Evolutionary conservation across 345 rosid genomes (phyloP), one percentile per base, ranked within the genome.

Genomic region (Hibiscus mutabilis): DNA sequence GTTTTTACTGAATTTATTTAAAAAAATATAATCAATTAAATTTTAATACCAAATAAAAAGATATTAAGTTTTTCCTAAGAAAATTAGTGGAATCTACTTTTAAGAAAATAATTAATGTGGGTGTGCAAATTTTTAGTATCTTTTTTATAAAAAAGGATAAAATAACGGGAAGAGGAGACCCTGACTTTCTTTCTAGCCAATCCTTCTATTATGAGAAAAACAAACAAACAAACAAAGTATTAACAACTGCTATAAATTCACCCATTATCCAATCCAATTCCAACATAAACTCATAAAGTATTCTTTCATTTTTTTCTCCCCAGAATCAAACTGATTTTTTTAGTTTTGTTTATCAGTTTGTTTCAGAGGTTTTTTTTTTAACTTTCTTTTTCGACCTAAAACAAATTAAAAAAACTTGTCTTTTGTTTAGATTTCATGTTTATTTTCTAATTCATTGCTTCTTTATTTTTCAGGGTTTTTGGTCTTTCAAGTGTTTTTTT

Each of bases 321-420:
- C 81, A 24, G 80, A 80, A 57, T 66, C 76, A 6, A 37, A 19
- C 65, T 33, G 74, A 73, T 40, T 65, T 40, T 40, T 57, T 72
- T 73, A 51, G 55, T 16, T 58, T 73, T 16, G 14, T 6, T 53
- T 53, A 53, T 53, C 55, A 49, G 55, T 49, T 49, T 49, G 12
- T 7, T 47, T 14, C 35, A 1, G 40, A 73, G 83, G 75, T 72
- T 76, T 18, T 5, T 18, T 3, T 49, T 51, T 44, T 44, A 12
- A 44, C 15, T 2, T 47, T 2, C 12, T 14, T 2, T 14, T 47
- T 14, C 52, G 16, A 13, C 3, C 4, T 12, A 44, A 11, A 11
- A 44, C 51, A 44, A 44, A 44, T 14, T 44, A 44, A 44, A 12
- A 2, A 47, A 37, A 37, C 18, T 47, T 14, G 52, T 47, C 52